Evolutionary conservation across 139 green algal species (phyloP), one percentile per base, ranked within the genome.

Genomic region (Chlamydomonas incerta): DNA sequence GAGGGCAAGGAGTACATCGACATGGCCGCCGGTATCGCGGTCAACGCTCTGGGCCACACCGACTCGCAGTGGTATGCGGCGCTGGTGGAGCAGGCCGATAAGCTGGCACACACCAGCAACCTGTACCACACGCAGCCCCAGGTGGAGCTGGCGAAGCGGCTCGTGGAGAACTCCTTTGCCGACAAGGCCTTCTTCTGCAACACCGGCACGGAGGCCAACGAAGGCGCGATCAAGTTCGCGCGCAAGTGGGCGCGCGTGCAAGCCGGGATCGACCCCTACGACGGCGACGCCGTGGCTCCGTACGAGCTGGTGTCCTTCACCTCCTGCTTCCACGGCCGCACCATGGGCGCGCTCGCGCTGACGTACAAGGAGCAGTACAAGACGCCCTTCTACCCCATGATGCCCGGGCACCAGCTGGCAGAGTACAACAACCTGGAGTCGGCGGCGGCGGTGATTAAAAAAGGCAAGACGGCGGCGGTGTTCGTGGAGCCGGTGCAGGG

Each of bases 161-260:
- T 99, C 71, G 93, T 98, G 35, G 88, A 96, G 63, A 93, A 74
- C 74, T 96, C 92, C 57, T 99, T 99, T 85, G 98, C 96, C 5
- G 97, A 99, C 91, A 95, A 96, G 80, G 95, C 93, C 0, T 99
- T 99, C 85, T 99, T 98, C 90, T 96, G 93, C 92, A 99, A 99
- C 91, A 91, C 94, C 23, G 98, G 98, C 76, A 99, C 98, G 0
- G 98, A 99, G 87, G 98, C 98, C 35, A 99, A 99, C 85, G 98
- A 99, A 91, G 98, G 91, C 6, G 98, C 96, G 52, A 98, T 99
- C 90, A 99, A 99, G 89, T 99, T 99, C 92, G 94, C 96, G 0
- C 93, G 98, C 88, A 99, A 99, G 91, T 98, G 90, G 73, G 96
- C 96, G 5, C 93, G 94, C 26, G 91, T 98, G 31, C 79, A 58